Conservation (phyloP, 768 basidiomycete species). For the Lactarius hengduanensis region DNA sequence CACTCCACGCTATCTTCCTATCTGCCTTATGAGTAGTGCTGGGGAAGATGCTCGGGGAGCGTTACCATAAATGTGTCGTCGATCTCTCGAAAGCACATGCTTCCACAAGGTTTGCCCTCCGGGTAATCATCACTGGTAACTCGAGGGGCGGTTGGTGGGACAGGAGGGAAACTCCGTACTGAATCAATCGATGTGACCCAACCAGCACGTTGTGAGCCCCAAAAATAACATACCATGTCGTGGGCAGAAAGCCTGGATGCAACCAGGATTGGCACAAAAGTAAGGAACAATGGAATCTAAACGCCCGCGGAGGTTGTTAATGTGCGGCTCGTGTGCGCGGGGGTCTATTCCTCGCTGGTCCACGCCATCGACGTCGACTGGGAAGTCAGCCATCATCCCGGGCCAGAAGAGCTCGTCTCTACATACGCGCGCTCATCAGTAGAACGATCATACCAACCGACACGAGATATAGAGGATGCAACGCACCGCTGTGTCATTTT, state of each 20-base stretch:
- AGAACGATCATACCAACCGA: constrained; percentile 19
- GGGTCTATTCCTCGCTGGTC: constrained; percentile 18
- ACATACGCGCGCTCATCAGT: background rate
- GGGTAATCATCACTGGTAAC: constrained; percentile 13
- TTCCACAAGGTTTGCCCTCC: constrained; percentile 6
- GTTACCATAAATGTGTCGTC: constrained; percentile 8
- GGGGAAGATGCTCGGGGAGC: background rate
- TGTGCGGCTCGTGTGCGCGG: constrained; percentile 25
- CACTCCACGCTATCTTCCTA: constrained; percentile 15
- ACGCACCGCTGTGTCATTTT: constrained; percentile 34
- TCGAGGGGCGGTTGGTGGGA: constrained; percentile 15
- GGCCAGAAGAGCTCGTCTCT: constrained; percentile 22
- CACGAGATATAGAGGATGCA: constrained; percentile 1
- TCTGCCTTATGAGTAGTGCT: background rate
- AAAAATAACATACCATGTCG: constrained; percentile 14
- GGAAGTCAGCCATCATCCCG: constrained; percentile 7
- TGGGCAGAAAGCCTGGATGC: constrained; percentile 14
- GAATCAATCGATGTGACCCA: background rate
- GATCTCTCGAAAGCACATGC: constrained; percentile 14
- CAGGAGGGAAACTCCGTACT: background rate
- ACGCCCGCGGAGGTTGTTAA: constrained; percentile 31
- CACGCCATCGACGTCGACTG: constrained; percentile 18
- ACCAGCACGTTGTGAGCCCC: background rate
- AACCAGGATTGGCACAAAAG: constrained; percentile 31
- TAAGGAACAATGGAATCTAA: constrained; percentile 29